Evolutionary conservation across 495 filamentous ascomycete species (phyloP).

Genomic region (Tricharina praecox): DNA sequence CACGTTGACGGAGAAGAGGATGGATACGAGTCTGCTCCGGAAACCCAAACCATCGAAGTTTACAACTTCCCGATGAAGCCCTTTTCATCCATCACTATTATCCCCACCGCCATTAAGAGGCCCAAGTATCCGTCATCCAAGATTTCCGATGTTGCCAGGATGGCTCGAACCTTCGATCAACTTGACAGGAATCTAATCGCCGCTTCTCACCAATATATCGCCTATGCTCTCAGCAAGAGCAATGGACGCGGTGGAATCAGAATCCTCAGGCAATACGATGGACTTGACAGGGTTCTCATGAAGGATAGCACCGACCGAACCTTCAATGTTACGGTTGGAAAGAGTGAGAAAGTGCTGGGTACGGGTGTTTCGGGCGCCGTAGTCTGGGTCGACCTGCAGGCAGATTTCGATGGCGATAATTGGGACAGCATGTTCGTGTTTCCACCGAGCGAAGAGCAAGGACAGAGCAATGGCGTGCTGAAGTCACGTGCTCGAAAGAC

Average conservation of each 20-base stretch:
- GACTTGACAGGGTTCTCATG: slow-evolving; percentile 75
- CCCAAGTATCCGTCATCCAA: slow-evolving; percentile 27
- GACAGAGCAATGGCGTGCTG: slow-evolving; percentile 49
- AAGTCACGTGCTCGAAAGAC: slow-evolving; percentile 90
- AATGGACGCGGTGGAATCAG: slow-evolving; percentile 50
- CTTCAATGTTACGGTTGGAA: slow-evolving; percentile 65
- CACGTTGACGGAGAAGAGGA: slow-evolving; percentile 36
- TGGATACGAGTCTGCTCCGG: slow-evolving; percentile 53
- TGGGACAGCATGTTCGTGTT: slow-evolving; percentile 27
- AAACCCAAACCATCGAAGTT: slow-evolving; percentile 56
- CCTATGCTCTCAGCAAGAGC: slow-evolving; percentile 79
- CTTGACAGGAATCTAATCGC: slow-evolving; percentile 82
- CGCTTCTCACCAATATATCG: slow-evolving; percentile 79
- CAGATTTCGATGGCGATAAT: slow-evolving; percentile 56
- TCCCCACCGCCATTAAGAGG: slow-evolving; percentile 26
- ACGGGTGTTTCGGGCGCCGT: slow-evolving; percentile 87
- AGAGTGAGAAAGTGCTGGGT: slow-evolving; percentile 49
- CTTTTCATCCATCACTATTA: slow-evolving; percentile 59
- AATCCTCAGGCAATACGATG: slow-evolving; percentile 86
- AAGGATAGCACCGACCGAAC: slow-evolving; percentile 72
- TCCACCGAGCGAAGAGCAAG: slow-evolving; percentile 26
- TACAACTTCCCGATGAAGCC: slow-evolving; percentile 93
- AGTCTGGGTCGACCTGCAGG: slow-evolving; percentile 66
- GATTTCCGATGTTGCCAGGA: slow-evolving; percentile 48
- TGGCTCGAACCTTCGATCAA: slow-evolving; percentile 96